phyloP scores from a whole-genome alignment of 768 basidiomycete species.

The Psilocybe azurescens region DNA sequence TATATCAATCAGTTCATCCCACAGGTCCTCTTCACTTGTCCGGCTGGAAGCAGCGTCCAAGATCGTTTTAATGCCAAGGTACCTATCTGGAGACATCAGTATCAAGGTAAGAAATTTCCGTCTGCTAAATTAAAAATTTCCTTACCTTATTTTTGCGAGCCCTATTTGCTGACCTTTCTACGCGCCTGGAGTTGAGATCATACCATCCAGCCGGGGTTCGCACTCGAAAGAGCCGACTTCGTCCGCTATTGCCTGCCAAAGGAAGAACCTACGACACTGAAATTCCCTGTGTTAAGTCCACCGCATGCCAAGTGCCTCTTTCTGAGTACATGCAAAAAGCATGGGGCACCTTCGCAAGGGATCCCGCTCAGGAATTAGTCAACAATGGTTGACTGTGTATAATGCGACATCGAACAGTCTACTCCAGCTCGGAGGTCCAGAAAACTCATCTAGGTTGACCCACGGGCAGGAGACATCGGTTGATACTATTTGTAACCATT shows the following conservation, averaged over 20 bases:
- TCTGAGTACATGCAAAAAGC: conserved; percentile 37
- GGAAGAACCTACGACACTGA: conserved; percentile 30
- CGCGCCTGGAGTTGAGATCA: conserved; percentile 34
- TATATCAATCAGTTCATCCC: conserved; percentile 27
- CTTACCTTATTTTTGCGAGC: conserved; percentile 22
- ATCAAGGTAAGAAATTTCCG: too few relatives aligned
- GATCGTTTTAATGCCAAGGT: conserved; percentile 31
- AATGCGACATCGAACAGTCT: conserved; percentile 20
- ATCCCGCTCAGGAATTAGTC: conserved; percentile 34
- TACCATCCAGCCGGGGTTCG: conserved; percentile 39
- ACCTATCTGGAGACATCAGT: conserved; percentile 31
- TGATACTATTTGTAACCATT: conserved; percentile 20
- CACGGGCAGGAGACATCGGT: conserved; percentile 12
- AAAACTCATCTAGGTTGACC: conserved; percentile 18
- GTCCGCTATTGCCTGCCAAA: conserved; percentile 27
- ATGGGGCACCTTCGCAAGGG: conserved; percentile 43
- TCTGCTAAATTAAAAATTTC: too few relatives aligned
- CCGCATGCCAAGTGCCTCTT: conserved; percentile 27
- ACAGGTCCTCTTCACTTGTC: conserved; percentile 35
- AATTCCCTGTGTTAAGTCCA: conserved; percentile 7
- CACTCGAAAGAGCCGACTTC: too few relatives aligned
- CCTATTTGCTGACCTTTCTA: conserved; percentile 34
- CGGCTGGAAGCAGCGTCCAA: conserved; percentile 26
- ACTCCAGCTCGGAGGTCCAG: conserved; percentile 20
- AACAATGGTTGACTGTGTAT: conserved; percentile 23